Evolutionary conservation across 225 moss, liverwort and hornwort species (phyloP), one percentile per base, ranked within the genome.

Genomic region (Pleurozium schreberi): DNA sequence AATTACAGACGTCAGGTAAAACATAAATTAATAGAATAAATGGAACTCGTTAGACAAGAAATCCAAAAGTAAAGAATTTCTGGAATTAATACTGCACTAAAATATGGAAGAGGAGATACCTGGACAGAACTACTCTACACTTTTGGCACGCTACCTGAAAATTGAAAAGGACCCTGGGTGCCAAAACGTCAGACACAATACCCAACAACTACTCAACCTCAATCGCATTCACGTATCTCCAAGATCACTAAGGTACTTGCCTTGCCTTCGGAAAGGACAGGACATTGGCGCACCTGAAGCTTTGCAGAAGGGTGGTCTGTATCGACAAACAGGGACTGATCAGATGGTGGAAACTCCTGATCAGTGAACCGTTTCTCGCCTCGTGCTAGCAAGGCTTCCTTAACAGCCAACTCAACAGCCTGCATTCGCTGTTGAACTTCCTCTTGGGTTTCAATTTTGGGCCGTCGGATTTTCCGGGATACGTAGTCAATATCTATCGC

Each of bases 341-440:
- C 94, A 80, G 91, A 93, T 80, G 98, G 98, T 60, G 98, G 98
- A 94, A 99, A 99, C 89, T 99, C 98, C 90, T 99, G 97, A 90
- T 99, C 98, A 85, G 98, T 99, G 62, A 99, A 99, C 68, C 92
- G 95, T 50, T 94, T 93, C 89, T 99, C 98, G 85, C 98, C 98
- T 81, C 98, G 91, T 68, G 97, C 97, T 85, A 97, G 90, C 90
- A 99, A 93, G 30, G 97, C 98, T 93, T 99, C 98, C 87, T 97
- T 96, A 27, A 99, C 97, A 87, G 98, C 98, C 88, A 97, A 93
- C 92, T 99, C 98, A 79, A 99, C 96, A 65, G 98, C 96, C 70
- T 95, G 97, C 98, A 99, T 96, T 64, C 96, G 96, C 90, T 99
- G 96, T 28, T 95, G 93, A 62, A 99, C 95, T 89, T 99, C 98